These are phyloP conservation scores for Didymella pomorum DNA, from an alignment of 2,329 filamentous ascomycete species.

Conservation along the genomic window DNA sequence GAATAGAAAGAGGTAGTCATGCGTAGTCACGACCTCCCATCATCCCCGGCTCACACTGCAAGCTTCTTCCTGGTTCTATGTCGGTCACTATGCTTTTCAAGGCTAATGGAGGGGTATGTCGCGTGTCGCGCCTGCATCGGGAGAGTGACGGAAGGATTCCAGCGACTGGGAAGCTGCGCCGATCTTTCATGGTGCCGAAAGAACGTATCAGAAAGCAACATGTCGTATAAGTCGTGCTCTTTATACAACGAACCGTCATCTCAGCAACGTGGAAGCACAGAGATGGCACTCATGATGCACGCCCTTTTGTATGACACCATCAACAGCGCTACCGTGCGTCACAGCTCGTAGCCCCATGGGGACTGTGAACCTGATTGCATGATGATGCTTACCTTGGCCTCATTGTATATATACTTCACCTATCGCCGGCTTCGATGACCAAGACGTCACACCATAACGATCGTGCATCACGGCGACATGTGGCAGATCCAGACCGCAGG, in stretches of 20 bases:
- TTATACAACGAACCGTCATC: neutral
- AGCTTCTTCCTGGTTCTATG: conserved; percentile 24
- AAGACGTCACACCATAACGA: conserved; percentile 35
- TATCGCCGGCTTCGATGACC: conserved; percentile 2
- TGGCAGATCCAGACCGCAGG: conserved; percentile 39
- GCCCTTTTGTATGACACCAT: neutral
- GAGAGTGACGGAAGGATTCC: conserved; percentile 32
- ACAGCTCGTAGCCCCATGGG: conserved; percentile 12
- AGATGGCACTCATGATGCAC: neutral
- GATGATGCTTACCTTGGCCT: conserved; percentile 26
- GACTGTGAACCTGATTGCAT: conserved; percentile 14
- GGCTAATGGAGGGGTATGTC: conserved; percentile 24
- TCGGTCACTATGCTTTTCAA: conserved; percentile 21
- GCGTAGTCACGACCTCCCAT: conserved; percentile 13
- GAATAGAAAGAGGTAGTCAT: conserved; percentile 26
- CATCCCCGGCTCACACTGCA: conserved; percentile 5
- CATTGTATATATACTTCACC: conserved; percentile 15
- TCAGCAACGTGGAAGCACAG: neutral
- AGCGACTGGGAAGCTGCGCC: conserved; percentile 23
- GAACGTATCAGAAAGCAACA: conserved; percentile 30
- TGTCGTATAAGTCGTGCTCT: neutral
- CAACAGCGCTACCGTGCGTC: conserved; percentile 4
- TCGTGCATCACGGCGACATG: conserved; percentile 38
- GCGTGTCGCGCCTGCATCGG: conserved; percentile 42
- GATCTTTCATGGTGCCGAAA: conserved; percentile 29